A percentile compares a stretch with the other conserved stretches of the same genome.
phyloP scores from a whole-genome alignment of 805 yeast species.

The Starmerella riodocensis region DNA sequence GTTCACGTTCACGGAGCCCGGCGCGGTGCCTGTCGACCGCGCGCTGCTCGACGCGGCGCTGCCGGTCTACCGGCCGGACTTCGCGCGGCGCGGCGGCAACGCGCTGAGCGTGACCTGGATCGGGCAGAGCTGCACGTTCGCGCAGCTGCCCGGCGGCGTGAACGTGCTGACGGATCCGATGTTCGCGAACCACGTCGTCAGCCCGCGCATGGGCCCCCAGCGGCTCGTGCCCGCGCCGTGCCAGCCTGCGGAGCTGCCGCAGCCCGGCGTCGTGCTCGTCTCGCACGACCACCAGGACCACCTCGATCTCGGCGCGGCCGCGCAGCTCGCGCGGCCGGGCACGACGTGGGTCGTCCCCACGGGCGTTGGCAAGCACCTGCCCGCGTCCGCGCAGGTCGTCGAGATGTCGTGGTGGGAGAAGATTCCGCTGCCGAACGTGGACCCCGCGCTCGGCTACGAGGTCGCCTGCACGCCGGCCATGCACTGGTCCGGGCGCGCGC shows the following conservation, averaged over 20 bases:
- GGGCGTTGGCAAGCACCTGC: constrained; percentile 54
- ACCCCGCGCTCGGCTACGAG: constrained; percentile 44
- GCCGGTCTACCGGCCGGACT: constrained; percentile 48
- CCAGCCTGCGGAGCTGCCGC: constrained; percentile 45
- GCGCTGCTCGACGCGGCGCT: constrained; percentile 41
- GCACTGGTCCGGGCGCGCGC: constrained; percentile 86
- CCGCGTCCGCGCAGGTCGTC: constrained; percentile 41
- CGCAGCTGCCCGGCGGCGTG: constrained; percentile 51
- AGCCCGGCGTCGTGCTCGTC: constrained; percentile 60
- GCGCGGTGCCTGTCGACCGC: constrained; percentile 41
- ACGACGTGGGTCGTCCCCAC: constrained; percentile 77
- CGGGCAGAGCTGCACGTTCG: constrained; percentile 76
- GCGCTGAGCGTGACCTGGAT: constrained; percentile 67
- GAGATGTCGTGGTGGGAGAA: constrained; percentile 94
- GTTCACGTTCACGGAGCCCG: constrained; percentile 45
- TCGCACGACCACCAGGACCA: constrained; percentile 96
- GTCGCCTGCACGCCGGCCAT: constrained; percentile 78
- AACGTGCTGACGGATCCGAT: constrained; percentile 79
- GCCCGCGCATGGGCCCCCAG: constrained; percentile 61
- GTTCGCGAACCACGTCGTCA: constrained; percentile 51
- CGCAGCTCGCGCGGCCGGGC: constrained; percentile 30
- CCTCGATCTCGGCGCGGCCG: constrained; percentile 51
- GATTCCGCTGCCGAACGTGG: constrained; percentile 31
- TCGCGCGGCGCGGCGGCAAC: constrained; percentile 23
- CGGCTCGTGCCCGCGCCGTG: constrained; percentile 73